Conservation (phyloP, 2,329 filamentous ascomycete genomes). For the Beauveria brongniartii region DNA sequence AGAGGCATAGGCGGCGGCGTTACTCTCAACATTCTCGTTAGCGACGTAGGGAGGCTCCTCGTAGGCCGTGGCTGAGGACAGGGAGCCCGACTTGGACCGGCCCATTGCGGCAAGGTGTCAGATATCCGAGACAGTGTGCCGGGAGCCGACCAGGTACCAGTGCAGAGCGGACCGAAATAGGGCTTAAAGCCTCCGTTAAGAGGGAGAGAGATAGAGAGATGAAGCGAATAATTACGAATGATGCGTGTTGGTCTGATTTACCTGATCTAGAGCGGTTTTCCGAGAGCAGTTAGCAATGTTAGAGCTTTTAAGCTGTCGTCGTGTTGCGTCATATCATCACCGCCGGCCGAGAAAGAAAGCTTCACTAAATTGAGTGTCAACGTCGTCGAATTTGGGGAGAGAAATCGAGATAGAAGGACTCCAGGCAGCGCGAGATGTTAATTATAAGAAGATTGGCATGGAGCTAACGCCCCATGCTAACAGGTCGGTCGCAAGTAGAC, state of each 20-base stretch:
- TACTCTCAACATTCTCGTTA: neutral
- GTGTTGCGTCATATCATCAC: neutral
- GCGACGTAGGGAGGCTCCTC: slow-evolving; percentile 14
- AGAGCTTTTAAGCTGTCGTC: neutral
- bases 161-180: neutral
- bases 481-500: neutral
- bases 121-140: neutral
- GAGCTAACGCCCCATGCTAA: neutral
- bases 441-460: neutral
- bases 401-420: neutral
- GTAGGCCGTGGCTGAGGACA: slow-evolving; percentile 19
- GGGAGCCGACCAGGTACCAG: neutral
- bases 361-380: neutral
- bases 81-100: slow-evolving; percentile 17
- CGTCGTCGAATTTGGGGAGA: neutral
- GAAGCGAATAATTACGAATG: no score
- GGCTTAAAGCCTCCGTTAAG: no score
- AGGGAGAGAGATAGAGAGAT: neutral
- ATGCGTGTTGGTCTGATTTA: neutral
- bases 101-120: slow-evolving; percentile 15
- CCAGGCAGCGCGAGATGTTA: neutral
- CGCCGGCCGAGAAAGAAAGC: neutral
- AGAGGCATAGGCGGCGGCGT: neutral
- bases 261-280: neutral
- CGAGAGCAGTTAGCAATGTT: neutral